Percentiles rank a stretch among this genome's conserved stretches.
These are phyloP conservation scores for Simplicillium sp. DNA, from an alignment of 2,329 filamentous ascomycete species.

Conservation along the genomic window DNA sequence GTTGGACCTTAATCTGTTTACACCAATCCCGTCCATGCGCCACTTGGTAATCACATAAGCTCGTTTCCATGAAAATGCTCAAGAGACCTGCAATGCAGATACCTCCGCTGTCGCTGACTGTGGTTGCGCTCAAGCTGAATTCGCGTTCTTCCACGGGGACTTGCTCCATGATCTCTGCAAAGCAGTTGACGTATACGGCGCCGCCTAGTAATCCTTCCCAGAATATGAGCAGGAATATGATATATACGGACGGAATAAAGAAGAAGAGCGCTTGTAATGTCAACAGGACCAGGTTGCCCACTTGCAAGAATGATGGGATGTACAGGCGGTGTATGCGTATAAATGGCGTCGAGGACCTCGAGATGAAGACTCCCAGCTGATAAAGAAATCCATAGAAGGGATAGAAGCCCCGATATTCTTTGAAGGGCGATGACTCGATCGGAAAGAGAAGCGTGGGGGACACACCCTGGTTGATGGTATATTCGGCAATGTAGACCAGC, in stretches of 20 bases:
- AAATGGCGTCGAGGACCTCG: slow-evolving; percentile 83
- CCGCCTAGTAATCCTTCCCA: slow-evolving; percentile 93
- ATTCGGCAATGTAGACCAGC: slow-evolving; percentile 90
- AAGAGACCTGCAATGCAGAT: slow-evolving; percentile 83
- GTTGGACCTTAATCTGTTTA: slow-evolving; percentile 37
- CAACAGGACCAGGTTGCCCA: slow-evolving; percentile 66
- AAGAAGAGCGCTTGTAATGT: slow-evolving; percentile 67
- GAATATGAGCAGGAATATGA: slow-evolving; percentile 79
- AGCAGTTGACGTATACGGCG: slow-evolving; percentile 90
- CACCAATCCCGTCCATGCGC: slow-evolving; percentile 70
- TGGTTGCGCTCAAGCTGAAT: slow-evolving; percentile 83
- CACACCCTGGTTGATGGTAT: slow-evolving; percentile 95
- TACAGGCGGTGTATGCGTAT: slow-evolving; percentile 75
- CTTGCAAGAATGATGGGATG: slow-evolving; percentile 70
- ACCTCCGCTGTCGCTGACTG: slow-evolving; percentile 83
- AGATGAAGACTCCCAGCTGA: slow-evolving; percentile 90
- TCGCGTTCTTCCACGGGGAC: slow-evolving; percentile 72
- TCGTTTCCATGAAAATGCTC: slow-evolving; percentile 72
- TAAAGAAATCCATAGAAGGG: slow-evolving; percentile 93
- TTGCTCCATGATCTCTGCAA: slow-evolving; percentile 84
- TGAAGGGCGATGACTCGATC: slow-evolving; percentile 65
- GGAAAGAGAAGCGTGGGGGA: slow-evolving; percentile 85
- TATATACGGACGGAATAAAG: slow-evolving; percentile 76
- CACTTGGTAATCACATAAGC: slow-evolving; percentile 78
- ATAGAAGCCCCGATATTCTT: slow-evolving; percentile 78